Evolutionary conservation across 2,329 filamentous ascomycete genomes (phyloP).

Genomic region (Escovopsis weberi): DNA sequence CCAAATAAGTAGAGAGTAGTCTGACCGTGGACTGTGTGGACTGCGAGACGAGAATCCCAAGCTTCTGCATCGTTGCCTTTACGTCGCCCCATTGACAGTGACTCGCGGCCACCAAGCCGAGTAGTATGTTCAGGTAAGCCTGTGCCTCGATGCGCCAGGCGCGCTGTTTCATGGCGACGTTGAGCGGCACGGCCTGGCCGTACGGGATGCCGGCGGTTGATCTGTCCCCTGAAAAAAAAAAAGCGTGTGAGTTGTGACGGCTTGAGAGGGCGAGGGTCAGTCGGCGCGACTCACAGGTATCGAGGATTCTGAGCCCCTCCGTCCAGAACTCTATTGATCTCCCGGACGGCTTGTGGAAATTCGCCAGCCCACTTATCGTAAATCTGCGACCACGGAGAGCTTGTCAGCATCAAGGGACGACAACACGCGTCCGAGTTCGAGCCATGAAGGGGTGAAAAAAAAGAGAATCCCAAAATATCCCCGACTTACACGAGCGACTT

Average conservation of each 20-base stretch:
- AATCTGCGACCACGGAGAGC: constrained; percentile 23
- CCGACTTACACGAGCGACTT: constrained; percentile 37
- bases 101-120: constrained; percentile 54
- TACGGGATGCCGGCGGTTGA: constrained; percentile 22
- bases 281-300: constrained; percentile 27
- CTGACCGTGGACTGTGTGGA: constrained; percentile 26
- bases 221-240: constrained; percentile 20
- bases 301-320: constrained; percentile 29
- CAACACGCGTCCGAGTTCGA: not conserved
- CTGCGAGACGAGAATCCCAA: constrained; percentile 30
- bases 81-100: constrained; percentile 57
- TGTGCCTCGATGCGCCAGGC: constrained; percentile 52
- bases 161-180: constrained; percentile 41
- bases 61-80: constrained; percentile 37
- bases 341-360: constrained; percentile 23
- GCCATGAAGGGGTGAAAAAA: not conserved
- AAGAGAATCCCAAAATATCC: too few species aligned
- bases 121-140: constrained; percentile 56
- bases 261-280: not conserved
- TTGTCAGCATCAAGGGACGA: not conserved
- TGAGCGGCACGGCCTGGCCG: constrained; percentile 35
- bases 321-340: constrained; percentile 26
- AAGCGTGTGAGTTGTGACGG: constrained; percentile 4
- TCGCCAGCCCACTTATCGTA: constrained; percentile 38
- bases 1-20: constrained; percentile 53